Evolutionary conservation across 108 stramenopile genomes (phyloP).

Genomic region (Nitzschia sp.): DNA sequence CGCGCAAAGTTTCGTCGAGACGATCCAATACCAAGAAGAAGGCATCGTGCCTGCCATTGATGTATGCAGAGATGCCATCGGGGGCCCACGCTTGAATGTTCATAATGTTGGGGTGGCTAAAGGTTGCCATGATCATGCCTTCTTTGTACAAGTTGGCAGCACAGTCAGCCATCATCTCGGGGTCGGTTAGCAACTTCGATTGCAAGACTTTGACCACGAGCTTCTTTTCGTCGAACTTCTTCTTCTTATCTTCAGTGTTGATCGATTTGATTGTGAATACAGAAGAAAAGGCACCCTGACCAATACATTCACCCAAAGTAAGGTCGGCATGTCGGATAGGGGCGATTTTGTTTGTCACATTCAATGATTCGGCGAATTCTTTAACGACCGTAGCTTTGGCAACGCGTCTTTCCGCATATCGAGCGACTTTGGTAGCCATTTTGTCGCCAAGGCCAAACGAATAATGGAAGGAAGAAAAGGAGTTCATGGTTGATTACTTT

Average conservation of each 20-base stretch:
- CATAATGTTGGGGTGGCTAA: slow-evolving; percentile 9
- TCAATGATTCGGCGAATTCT: too few species aligned
- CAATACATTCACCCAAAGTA: slow-evolving; percentile 53
- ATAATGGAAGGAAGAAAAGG: too few species aligned
- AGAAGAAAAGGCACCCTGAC: slow-evolving; percentile 58
- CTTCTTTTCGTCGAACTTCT: too few species aligned
- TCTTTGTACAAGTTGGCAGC: slow-evolving; percentile 12
- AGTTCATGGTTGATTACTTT: too few species aligned
- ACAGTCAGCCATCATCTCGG: slow-evolving; percentile 14
- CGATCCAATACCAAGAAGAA: too few species aligned
- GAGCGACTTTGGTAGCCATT: too few species aligned
- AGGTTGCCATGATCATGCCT: not conserved
- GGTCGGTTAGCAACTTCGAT: not conserved
- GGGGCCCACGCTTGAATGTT: not conserved
- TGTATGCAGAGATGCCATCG: not conserved
- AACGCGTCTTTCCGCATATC: too few species aligned
- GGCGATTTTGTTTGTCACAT: too few species aligned
- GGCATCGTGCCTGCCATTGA: slow-evolving; percentile 18
- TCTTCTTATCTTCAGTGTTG: not conserved
- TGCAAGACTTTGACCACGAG: slow-evolving; percentile 16
- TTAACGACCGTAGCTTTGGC: too few species aligned
- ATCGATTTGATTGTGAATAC: slow-evolving; percentile 49
- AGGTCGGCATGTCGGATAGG: too few species aligned
- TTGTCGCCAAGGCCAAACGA: too few species aligned
- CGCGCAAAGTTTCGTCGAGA: too few species aligned